Conservation (phyloP, 176 grass and related monocot species). For the Oropetium thomaeum region DNA sequence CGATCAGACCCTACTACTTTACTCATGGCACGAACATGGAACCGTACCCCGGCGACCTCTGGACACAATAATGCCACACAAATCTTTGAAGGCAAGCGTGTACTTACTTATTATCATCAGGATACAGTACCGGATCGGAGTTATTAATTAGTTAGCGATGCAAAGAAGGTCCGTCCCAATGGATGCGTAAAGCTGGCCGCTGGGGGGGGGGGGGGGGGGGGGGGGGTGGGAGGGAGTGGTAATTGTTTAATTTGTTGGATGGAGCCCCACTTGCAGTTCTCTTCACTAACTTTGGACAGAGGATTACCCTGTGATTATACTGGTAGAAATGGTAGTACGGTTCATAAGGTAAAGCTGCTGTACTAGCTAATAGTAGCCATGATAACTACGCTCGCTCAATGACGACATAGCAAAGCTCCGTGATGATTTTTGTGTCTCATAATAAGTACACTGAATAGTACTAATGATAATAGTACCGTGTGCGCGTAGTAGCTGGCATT, state of each 20-base stretch:
- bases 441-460: too few species aligned
- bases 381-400: too few species aligned
- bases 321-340: neutral
- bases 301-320: too few species aligned
- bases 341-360: neutral
- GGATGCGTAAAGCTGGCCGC: neutral
- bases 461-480: too few species aligned
- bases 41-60: neutral
- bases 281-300: too few species aligned
- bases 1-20: neutral
- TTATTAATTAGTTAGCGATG: too few species aligned
- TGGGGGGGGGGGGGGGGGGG: too few species aligned
- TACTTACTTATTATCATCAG: too few species aligned
- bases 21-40: neutral
- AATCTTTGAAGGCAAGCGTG: slow-evolving; percentile 38
- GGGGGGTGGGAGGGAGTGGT: too few species aligned
- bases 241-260: too few species aligned
- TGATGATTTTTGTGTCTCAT: neutral
- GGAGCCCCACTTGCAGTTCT: neutral
- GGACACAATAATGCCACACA: slow-evolving; percentile 17
- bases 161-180: slow-evolving; percentile 1
- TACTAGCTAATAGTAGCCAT: too few species aligned
- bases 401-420: neutral
- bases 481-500: neutral
- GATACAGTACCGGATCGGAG: too few species aligned